Conservation (phyloP, 306 rosid species). For the Vigna unguiculata region DNA sequence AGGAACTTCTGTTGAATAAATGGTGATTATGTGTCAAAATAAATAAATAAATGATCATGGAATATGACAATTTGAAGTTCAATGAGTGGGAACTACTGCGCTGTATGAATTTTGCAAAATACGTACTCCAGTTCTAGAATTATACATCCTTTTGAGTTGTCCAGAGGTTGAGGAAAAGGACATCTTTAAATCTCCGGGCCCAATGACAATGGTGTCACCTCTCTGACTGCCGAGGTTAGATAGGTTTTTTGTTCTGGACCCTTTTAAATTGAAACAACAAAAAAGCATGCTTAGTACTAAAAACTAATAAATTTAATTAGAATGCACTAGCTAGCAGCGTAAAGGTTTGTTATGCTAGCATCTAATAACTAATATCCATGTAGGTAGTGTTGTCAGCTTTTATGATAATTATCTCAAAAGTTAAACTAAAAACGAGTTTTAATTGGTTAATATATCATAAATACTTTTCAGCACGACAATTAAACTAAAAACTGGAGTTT, state of each 20-base stretch:
- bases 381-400: not conserved
- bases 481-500: not conserved
- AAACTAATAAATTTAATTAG: not conserved
- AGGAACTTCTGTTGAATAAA: not conserved
- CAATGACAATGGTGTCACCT: conserved; percentile 61
- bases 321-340: not conserved
- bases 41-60: conserved; percentile 2
- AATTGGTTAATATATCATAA: not conserved
- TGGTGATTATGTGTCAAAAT: too few relatives aligned
- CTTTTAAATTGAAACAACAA: conserved; percentile 53
- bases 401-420: not conserved
- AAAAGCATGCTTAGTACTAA: conserved; percentile 3
- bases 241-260: conserved; percentile 38
- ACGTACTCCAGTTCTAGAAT: conserved; percentile 74
- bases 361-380: not conserved
- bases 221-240: conserved; percentile 37
- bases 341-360: not conserved
- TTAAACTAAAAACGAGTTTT: not conserved
- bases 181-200: conserved; percentile 86
- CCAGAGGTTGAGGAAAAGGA: conserved; percentile 80
- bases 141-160: conserved; percentile 75
- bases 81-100: not conserved
- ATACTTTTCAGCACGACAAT: not conserved
- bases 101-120: conserved; percentile 37
- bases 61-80: conserved; percentile 22